A percentile compares a stretch with the other conserved stretches of the same genome.
Evolutionary conservation across 148 eudicot species (phyloP).

Genomic region (Spergularia marina): DNA sequence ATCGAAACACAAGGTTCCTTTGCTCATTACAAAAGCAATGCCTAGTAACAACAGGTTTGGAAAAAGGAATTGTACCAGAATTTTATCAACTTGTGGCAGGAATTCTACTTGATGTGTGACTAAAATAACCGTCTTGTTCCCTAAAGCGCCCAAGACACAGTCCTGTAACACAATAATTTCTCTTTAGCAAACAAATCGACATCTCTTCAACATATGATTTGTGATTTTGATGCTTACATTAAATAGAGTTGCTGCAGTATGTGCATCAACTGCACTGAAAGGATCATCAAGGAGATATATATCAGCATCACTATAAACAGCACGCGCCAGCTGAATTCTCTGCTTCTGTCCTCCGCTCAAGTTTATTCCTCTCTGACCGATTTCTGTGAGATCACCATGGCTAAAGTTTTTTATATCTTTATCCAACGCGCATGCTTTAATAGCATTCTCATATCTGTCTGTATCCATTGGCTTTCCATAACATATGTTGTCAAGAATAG

Average conservation of each 20-base stretch:
- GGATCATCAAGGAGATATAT: slow-evolving; percentile 69
- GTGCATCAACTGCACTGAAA: slow-evolving; percentile 79
- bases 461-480: slow-evolving; percentile 51
- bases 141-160: slow-evolving; percentile 58
- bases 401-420: slow-evolving; percentile 54
- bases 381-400: slow-evolving; percentile 49
- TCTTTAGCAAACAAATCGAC: background rate
- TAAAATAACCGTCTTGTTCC: slow-evolving; percentile 50
- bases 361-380: slow-evolving; percentile 69
- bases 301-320: slow-evolving; percentile 63
- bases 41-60: background rate
- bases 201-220: background rate
- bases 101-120: slow-evolving; percentile 75
- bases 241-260: slow-evolving; percentile 57
- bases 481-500: slow-evolving; percentile 56
- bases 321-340: slow-evolving; percentile 61
- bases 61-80: slow-evolving; percentile 37
- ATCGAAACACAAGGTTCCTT: background rate
- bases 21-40: slow-evolving; percentile 3
- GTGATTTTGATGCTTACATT: slow-evolving; percentile 29
- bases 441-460: slow-evolving; percentile 37
- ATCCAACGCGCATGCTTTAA: slow-evolving; percentile 41
- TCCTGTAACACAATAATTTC: slow-evolving; percentile 34
- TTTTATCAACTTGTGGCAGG: slow-evolving; percentile 49
- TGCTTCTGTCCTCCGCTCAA: slow-evolving; percentile 74